phyloP scores from a whole-genome alignment of 805 yeast species.

The Barnettozyma botsteinii region DNA sequence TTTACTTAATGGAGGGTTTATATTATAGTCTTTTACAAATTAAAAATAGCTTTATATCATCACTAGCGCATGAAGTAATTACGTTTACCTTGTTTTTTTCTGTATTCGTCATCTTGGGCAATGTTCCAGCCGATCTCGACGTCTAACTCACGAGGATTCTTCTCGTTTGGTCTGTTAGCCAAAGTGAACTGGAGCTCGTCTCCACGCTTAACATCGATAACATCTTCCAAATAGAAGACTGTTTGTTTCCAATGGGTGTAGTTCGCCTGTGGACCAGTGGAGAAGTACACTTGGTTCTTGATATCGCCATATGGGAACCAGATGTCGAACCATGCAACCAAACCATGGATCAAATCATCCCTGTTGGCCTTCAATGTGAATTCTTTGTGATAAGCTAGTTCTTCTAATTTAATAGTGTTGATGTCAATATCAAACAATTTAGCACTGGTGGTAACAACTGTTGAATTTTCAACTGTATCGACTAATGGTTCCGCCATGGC shows the following conservation, averaged over 20 bases:
- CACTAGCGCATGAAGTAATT: constrained; percentile 69
- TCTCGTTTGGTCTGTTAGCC: constrained; percentile 67
- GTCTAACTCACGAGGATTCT: constrained; percentile 87
- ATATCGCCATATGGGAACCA: constrained; percentile 63
- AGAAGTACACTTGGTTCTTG: constrained; percentile 61
- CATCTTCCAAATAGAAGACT: constrained; percentile 83
- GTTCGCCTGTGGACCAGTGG: constrained; percentile 90
- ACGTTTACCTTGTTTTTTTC: constrained; percentile 55
- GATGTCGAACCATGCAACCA: constrained; percentile 92
- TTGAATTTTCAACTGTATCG: constrained; percentile 80
- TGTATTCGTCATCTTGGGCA: constrained; percentile 40
- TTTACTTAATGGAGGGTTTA: too few species aligned
- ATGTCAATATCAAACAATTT: constrained; percentile 79
- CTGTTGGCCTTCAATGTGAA: constrained; percentile 70
- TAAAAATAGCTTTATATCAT: too few species aligned
- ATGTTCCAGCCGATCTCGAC: constrained; percentile 54
- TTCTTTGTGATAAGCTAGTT: constrained; percentile 67
- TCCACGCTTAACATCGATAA: constrained; percentile 67
- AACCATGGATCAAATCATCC: constrained; percentile 80
- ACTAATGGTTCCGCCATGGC: constrained; percentile 94
- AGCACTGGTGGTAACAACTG: constrained; percentile 68
- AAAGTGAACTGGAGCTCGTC: constrained; percentile 69
- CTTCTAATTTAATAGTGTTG: constrained; percentile 79
- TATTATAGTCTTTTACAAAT: too few species aligned
- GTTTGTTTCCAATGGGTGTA: constrained; percentile 99